Evolutionary conservation across 495 filamentous ascomycete genomes (phyloP).

Genomic region (Pyrenula aspistea): DNA sequence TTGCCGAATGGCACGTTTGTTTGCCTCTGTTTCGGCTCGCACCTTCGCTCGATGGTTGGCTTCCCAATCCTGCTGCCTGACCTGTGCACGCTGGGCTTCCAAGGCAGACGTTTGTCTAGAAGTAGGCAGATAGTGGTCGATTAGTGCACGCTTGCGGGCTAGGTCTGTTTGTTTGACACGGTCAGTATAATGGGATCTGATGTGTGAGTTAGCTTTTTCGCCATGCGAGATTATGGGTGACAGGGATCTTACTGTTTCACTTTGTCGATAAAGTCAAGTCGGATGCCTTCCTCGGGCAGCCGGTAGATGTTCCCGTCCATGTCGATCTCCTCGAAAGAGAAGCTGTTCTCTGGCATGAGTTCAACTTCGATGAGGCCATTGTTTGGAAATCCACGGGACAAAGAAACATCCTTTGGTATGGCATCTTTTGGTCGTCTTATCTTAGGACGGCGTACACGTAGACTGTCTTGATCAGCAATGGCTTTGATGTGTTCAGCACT

Average conservation of each 20-base stretch:
- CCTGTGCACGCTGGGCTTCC: neutral
- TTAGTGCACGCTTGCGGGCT: neutral
- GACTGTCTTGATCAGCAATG: conserved; percentile 16
- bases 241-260: conserved; percentile 21
- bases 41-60: neutral
- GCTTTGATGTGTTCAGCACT: conserved; percentile 21
- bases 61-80: neutral
- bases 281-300: conserved; percentile 61
- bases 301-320: conserved; percentile 49
- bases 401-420: conserved; percentile 24
- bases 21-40: neutral
- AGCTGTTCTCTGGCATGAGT: conserved; percentile 44
- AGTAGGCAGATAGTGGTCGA: neutral
- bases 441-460: conserved; percentile 25
- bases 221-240: neutral
- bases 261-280: conserved; percentile 54
- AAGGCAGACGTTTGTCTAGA: neutral
- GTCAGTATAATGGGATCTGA: neutral
- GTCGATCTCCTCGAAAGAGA: conserved; percentile 34
- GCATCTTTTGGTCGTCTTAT: conserved; percentile 46
- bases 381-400: conserved; percentile 51
- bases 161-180: neutral
- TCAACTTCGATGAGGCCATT: conserved; percentile 72
- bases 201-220: neutral
- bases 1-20: neutral